A percentile compares a stretch with the other conserved stretches of the same genome.
phyloP scores from a whole-genome alignment of 768 basidiomycete species.

The Melanogaster broomeanus region DNA sequence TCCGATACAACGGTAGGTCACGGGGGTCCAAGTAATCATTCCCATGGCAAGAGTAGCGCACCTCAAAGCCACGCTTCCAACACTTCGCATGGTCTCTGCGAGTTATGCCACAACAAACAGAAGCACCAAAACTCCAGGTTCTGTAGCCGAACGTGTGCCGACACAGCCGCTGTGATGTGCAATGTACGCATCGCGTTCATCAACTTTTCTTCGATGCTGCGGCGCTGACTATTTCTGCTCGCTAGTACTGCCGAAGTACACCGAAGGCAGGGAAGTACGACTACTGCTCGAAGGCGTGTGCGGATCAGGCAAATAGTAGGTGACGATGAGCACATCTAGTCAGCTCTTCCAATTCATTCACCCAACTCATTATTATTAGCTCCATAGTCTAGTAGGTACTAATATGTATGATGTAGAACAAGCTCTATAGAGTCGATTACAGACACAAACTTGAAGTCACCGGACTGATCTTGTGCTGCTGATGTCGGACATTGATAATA shows the following conservation, averaged over 20 bases:
- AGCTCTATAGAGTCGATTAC: too few species aligned
- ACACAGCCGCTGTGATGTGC: slow-evolving; percentile 36
- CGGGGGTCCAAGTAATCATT: slow-evolving; percentile 1
- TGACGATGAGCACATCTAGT: not conserved
- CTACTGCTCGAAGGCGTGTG: slow-evolving; percentile 31
- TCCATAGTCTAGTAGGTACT: too few species aligned
- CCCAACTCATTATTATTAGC: not conserved
- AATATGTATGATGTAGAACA: too few species aligned
- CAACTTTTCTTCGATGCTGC: not conserved
- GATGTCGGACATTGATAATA: too few species aligned
- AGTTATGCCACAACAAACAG: slow-evolving; percentile 56
- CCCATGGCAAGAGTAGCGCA: not conserved
- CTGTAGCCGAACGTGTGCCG: slow-evolving; percentile 63
- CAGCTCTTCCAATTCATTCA: not conserved
- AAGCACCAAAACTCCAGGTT: slow-evolving; percentile 56
- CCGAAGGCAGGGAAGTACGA: slow-evolving; percentile 15
- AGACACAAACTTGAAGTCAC: too few species aligned
- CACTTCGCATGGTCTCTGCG: slow-evolving; percentile 16
- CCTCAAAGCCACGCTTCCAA: slow-evolving; percentile 9
- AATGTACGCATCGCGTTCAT: slow-evolving; percentile 13
- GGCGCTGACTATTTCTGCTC: not conserved
- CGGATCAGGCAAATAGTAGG: slow-evolving; percentile 15
- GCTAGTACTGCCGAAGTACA: slow-evolving; percentile 24
- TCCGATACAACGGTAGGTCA: not conserved
- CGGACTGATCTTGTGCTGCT: too few species aligned